Percentiles rank a stretch among this genome's conserved stretches.
phyloP scores from a whole-genome alignment of 1,284 basidiomycete species.

The Leccinum subrobustum region DNA sequence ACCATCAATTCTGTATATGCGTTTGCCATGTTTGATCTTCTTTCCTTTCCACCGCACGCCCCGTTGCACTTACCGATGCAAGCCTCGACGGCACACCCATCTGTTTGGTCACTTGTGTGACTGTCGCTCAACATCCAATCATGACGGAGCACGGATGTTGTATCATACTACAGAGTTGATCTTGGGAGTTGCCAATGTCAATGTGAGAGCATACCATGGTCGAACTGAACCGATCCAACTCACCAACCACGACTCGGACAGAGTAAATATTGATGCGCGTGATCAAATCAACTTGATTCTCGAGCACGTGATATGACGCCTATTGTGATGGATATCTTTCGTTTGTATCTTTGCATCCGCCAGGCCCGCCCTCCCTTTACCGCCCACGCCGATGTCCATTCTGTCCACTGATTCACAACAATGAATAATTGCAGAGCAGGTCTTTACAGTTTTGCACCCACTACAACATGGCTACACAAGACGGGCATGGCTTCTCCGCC shows the following conservation, averaged over 20 bases:
- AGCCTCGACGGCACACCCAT: neutral
- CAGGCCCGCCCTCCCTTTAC: neutral
- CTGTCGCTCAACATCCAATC: neutral
- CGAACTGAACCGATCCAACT: neutral
- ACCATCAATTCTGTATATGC: constrained; percentile 24
- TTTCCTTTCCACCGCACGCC: neutral
- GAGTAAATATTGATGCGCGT: neutral
- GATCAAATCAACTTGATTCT: constrained; percentile 14
- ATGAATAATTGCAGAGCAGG: constrained; percentile 29
- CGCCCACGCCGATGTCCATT: constrained; percentile 2
- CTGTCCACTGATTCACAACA: constrained; percentile 1
- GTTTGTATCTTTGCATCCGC: neutral
- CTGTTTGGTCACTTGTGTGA: neutral
- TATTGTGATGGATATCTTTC: neutral
- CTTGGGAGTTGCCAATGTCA: neutral
- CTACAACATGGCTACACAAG: constrained; percentile 21
- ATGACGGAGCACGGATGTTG: neutral
- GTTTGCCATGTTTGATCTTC: constrained; percentile 10
- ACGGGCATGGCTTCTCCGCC: constrained; percentile 31
- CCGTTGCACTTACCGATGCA: constrained; percentile 1
- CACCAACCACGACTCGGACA: neutral
- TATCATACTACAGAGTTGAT: neutral
- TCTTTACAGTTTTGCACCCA: constrained; percentile 26
- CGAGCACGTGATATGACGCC: constrained; percentile 28
- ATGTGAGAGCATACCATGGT: neutral